Percentiles rank a stretch among this genome's conserved stretches.
Conservation (phyloP, 495 filamentous ascomycete genomes). For the Tuber borchii region DNA sequence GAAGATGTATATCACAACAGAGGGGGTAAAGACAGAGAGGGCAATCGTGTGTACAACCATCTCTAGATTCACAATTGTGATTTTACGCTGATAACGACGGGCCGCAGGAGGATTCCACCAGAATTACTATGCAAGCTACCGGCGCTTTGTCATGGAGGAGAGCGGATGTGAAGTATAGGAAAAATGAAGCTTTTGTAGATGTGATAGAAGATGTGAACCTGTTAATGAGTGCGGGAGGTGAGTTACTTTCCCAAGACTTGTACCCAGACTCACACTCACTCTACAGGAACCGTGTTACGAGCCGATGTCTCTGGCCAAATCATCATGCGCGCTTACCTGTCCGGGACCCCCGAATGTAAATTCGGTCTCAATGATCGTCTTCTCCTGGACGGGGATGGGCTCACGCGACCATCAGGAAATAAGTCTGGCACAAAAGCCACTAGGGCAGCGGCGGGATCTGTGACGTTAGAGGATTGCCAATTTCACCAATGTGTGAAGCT, state of each 20-base stretch:
- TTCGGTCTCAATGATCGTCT: conserved; percentile 97
- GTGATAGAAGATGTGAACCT: conserved; percentile 99
- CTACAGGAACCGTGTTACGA: conserved; percentile 80
- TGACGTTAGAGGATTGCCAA: conserved; percentile 96
- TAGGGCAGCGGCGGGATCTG: conserved; percentile 88
- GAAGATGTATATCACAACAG: conserved; percentile 99
- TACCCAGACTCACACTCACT: neutral
- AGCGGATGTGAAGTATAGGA: conserved; percentile 95
- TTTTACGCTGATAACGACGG: conserved; percentile 34
- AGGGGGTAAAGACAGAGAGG: conserved; percentile 94
- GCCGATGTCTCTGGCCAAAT: conserved; percentile 98
- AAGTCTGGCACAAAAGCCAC: conserved; percentile 73
- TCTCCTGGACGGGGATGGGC: conserved; percentile 71
- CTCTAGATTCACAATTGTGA: neutral
- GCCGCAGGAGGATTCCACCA: conserved; percentile 70
- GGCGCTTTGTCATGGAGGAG: conserved; percentile 95
- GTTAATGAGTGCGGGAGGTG: conserved; percentile 71
- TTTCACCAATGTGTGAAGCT: conserved; percentile 99
- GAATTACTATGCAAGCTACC: conserved; percentile 98
- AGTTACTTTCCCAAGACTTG: neutral
- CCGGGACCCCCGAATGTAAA: conserved; percentile 96
- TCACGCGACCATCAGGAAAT: conserved; percentile 63
- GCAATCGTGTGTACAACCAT: conserved; percentile 49
- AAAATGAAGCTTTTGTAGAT: conserved; percentile 98
- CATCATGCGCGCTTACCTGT: conserved; percentile 96